Conservation (phyloP, 805 yeast species). For the Metschnikowia kofuensis region DNA sequence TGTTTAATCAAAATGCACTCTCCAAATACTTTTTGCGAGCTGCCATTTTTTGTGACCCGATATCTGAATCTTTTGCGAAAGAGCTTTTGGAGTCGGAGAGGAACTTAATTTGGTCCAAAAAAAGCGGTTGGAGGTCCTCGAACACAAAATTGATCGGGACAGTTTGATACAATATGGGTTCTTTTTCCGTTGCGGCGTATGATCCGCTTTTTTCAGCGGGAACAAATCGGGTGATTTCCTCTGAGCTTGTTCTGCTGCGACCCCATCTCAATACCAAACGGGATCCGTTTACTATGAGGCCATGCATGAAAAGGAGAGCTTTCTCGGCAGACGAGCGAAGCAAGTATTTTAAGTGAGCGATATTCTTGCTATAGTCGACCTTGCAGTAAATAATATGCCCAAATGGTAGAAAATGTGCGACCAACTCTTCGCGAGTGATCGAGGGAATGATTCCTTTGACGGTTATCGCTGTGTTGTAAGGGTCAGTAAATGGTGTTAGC, state of each 20-base stretch:
- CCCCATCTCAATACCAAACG: constrained; percentile 34
- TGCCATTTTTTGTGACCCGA: constrained; percentile 4
- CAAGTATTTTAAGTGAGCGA: constrained; percentile 27
- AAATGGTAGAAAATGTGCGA: constrained; percentile 58
- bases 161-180: constrained; percentile 22
- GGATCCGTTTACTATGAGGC: constrained; percentile 27
- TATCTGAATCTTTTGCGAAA: constrained; percentile 18
- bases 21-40: constrained; percentile 7
- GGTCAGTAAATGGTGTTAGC: constrained; percentile 68
- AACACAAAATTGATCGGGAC: constrained; percentile 19
- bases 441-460: constrained; percentile 62
- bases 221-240: constrained; percentile 6
- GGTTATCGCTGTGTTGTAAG: constrained; percentile 73
- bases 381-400: constrained; percentile 45
- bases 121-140: constrained; percentile 14
- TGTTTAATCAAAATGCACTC: constrained; percentile 7
- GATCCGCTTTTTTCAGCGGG: constrained; percentile 10
- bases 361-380: constrained; percentile 18
- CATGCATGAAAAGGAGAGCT: constrained; percentile 35
- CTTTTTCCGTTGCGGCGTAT: constrained; percentile 14
- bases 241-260: constrained; percentile 12
- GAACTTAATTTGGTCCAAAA: constrained; percentile 12
- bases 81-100: constrained; percentile 17
- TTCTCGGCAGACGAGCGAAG: constrained; percentile 35
- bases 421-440: constrained; percentile 61